A percentile compares a stretch with the other conserved stretches of the same genome.
Evolutionary conservation across 352 stramenopile species (phyloP).

Genomic region (Ophiocytium majus): DNA sequence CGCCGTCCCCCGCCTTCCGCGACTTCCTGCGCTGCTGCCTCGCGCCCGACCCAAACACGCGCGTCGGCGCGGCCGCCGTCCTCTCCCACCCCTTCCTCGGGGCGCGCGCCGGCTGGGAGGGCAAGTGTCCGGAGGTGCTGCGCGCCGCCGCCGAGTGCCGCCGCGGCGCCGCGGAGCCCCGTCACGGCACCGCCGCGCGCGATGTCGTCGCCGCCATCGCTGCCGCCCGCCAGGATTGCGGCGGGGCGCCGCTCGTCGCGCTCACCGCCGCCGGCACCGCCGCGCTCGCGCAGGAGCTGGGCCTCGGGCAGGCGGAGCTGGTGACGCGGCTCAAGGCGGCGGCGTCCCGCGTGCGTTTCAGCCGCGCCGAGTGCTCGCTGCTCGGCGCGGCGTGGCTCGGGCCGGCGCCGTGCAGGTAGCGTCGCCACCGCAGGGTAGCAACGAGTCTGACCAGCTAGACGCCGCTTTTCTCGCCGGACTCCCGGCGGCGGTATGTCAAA

Average conservation of each 20-base stretch:
- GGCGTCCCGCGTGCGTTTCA: not conserved
- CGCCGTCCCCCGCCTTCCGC: not conserved
- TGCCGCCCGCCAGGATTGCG: not conserved
- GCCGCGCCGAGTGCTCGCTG: not conserved
- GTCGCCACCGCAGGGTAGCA: not conserved
- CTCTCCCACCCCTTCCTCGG: not conserved
- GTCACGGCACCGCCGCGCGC: not conserved
- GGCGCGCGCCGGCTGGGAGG: not conserved
- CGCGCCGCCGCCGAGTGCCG: not conserved
- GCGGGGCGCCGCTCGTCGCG: not conserved
- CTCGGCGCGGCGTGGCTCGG: too few species aligned
- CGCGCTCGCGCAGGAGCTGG: not conserved
- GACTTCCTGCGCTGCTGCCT: slow-evolving; percentile 3
- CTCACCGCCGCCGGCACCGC: not conserved
- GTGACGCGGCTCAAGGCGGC: not conserved
- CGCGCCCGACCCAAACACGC: not conserved
- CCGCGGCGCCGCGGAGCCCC: not conserved
- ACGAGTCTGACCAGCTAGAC: slow-evolving; percentile 14
- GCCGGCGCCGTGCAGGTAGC: too few species aligned
- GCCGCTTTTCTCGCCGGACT: not conserved
- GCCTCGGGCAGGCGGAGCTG: not conserved
- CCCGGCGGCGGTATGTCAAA: too few species aligned
- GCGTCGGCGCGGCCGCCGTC: not conserved
- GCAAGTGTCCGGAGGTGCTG: slow-evolving; percentile 1
- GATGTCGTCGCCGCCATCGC: not conserved